Evolutionary conservation across 768 basidiomycete species (phyloP), one percentile per base, ranked within the genome.

Genomic region (Russula dissimulans): DNA sequence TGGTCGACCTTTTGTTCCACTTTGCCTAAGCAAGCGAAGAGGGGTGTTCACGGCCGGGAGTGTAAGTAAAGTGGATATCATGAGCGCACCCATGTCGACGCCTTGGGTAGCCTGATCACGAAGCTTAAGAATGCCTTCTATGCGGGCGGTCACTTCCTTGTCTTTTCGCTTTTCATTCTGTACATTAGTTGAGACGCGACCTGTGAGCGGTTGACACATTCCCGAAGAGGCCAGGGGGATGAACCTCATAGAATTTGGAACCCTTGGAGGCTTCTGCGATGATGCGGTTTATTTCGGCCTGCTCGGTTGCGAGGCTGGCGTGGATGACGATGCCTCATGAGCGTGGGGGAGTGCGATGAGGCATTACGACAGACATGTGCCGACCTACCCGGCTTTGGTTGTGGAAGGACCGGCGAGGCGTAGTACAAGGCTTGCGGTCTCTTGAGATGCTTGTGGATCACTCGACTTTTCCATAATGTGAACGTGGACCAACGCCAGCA

Each of bases 251-350:
- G 72, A 89, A 97, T 73, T 92, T 93, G 31, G 92, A 95, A 4
- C 94, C 94, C 69, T 91, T 93, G 7, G 90, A 93, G 17, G 84
- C 92, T 54, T 95, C 90, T 1, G 90, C 89, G 54, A 95, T 97
- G 57, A 93, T 81, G 17, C 81, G 83, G 66, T 94, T 95, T 47
- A 95, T 88, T 68, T 91, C 91, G 36, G 81, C 78, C 68, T 91
- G 89, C 66, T 91, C 89, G 63, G 81, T 81, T 8, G 86, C 79
- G 60, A 91, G 79, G 55, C 88, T 86, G 46, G 22, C 8, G 26
- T 26, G 22, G 22, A 5, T 26, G 9, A 26, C 22, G 22, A 39
- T 67, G 56, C n/a, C 36, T 46, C 17, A 9, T 41, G 58, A 57
- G 41, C 9, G n/a, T 22, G 10, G 49, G 22, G 32, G 15, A 45